Evolutionary conservation across 192 early-diverging fungal species (phyloP), one percentile per base, ranked within the genome.

Genomic region (Backusella australiensis): DNA sequence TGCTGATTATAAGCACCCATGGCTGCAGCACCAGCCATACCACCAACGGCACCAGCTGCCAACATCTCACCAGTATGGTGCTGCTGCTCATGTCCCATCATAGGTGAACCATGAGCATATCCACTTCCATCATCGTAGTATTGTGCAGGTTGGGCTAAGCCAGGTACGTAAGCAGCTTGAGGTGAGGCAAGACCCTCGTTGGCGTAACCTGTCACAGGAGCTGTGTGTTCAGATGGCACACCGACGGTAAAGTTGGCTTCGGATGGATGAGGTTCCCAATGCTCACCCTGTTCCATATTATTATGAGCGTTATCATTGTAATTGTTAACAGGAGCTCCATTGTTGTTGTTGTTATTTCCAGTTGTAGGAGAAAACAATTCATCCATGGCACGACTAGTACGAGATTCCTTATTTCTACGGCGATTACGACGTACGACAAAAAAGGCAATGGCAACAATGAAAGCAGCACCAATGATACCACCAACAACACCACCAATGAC

Each of bases 401-500:
- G 75, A 32, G 49, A 71, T 26, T 74, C 38, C 56, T 67, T 49
- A 35, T 36, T 38, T 63, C 38, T 59, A 63, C 68, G 75, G 11
- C 69, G 44, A 69, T 52, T 76, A 44, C 75, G 75, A 53, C 67
- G 65, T 23, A 75, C 44, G 1, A 69, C 29, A 35, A 75, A 69
- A 69, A 75, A 75, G 67, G 75, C 75, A 68, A 44, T 34, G 4
- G 66, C 66, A 38, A 49, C 75, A 53, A 75, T 67, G 19, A 56
- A n/a, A 23, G 35, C 75, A 34, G 35, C 49, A 38, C 67, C 75
- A 23, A 34, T 32, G 67, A 75, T 35, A 56, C 75, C 75, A 53
- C 75, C 75, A 36, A 75, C 49, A 75, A 68, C 75, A 49, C 67
- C 75, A 53, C 67, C 67, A 56, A 67, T 49, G 19, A 67, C 44